A percentile compares a stretch with the other conserved stretches of the same genome.
phyloP scores from a whole-genome alignment of 1,139 yeast genomes.

The Nematodospora anomalae region DNA sequence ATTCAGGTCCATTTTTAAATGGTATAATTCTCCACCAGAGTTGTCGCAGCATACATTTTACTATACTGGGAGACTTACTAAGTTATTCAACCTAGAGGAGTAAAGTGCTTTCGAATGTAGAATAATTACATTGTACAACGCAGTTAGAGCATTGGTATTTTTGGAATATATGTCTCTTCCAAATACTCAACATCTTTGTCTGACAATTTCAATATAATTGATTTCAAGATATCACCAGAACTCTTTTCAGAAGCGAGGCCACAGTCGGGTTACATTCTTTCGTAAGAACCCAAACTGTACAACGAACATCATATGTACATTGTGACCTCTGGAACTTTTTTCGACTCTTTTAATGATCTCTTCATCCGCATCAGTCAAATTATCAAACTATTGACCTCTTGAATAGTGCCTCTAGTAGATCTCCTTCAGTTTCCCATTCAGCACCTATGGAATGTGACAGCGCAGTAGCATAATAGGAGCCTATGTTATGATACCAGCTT shows the following conservation, averaged over 20 bases:
- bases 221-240: slow-evolving; percentile 54
- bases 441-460: slow-evolving; percentile 40
- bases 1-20: too few relatives aligned
- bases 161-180: slow-evolving; percentile 46
- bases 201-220: slow-evolving; percentile 40
- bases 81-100: too few relatives aligned
- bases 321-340: slow-evolving; percentile 44
- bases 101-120: too few relatives aligned
- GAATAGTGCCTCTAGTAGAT: slow-evolving; percentile 10
- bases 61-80: too few relatives aligned
- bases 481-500: slow-evolving; percentile 54
- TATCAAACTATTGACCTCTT: slow-evolving; percentile 10
- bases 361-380: slow-evolving; percentile 22
- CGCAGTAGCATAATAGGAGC: slow-evolving; percentile 48
- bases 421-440: slow-evolving; percentile 10
- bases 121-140: too few relatives aligned
- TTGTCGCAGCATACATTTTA: too few relatives aligned
- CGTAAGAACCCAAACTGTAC: slow-evolving; percentile 52
- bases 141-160: too few relatives aligned
- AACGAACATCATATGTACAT: slow-evolving; percentile 53
- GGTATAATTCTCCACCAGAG: too few relatives aligned
- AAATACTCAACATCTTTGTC: slow-evolving; percentile 45
- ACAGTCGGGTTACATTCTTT: slow-evolving; percentile 58
- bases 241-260: slow-evolving; percentile 50
- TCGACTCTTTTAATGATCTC: slow-evolving; percentile 53